Percentiles rank a stretch among this genome's conserved stretches.
phyloP scores from a whole-genome alignment of 441 rosid genomes.

The Gossypium trilobum region DNA sequence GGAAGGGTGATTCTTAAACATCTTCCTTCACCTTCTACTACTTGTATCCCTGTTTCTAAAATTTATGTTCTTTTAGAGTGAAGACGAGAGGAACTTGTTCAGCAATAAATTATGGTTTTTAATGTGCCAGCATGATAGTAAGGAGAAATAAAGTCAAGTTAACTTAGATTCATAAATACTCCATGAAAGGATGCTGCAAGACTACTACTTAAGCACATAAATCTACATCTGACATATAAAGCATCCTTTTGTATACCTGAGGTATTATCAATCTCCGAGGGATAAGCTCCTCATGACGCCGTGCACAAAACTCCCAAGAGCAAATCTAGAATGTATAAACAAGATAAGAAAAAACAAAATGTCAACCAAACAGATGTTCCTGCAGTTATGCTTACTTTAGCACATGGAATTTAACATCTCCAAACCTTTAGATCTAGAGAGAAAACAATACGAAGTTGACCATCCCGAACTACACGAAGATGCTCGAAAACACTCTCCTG shows the following conservation, averaged over 20 bases:
- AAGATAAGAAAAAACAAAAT: neutral
- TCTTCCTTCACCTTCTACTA: neutral
- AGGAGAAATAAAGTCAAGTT: neutral
- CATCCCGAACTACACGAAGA: conserved; percentile 41
- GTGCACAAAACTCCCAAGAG: conserved; percentile 56
- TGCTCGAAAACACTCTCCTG: conserved; percentile 45
- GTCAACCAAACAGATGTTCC: conserved; percentile 4
- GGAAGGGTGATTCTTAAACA: neutral
- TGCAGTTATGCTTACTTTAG: neutral
- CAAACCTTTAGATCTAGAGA: conserved; percentile 37
- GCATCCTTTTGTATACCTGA: conserved; percentile 27
- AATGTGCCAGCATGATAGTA: neutral
- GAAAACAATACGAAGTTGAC: conserved; percentile 38
- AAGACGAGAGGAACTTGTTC: neutral
- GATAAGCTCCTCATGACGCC: conserved; percentile 44
- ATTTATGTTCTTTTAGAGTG: neutral
- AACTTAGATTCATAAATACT: neutral
- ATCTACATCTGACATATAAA: conserved; percentile 8
- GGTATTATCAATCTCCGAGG: conserved; percentile 45
- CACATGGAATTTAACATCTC: neutral
- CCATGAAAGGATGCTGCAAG: neutral
- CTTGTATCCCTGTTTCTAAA: neutral
- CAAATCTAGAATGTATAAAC: conserved; percentile 31
- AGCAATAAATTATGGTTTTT: neutral
- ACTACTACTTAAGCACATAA: neutral